Evolutionary conservation across 805 yeast genomes (phyloP).

Genomic region (Zygosaccharomyces rouxii): DNA sequence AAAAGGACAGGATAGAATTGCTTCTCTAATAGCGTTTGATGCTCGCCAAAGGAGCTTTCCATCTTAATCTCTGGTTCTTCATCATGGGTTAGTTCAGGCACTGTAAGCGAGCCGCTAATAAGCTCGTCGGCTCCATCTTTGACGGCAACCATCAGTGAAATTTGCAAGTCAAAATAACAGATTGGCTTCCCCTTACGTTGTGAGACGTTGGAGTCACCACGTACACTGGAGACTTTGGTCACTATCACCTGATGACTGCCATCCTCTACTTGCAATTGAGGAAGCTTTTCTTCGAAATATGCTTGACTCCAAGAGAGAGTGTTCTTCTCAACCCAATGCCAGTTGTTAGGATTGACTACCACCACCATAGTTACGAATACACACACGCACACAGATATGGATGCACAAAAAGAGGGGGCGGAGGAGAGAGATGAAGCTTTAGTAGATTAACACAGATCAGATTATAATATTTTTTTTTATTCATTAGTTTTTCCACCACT

Average conservation of each 20-base stretch:
- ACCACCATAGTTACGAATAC: conserved; percentile 28
- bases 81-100: conserved; percentile 75
- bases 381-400: background rate
- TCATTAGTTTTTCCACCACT: background rate
- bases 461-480: background rate
- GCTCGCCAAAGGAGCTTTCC: conserved; percentile 14
- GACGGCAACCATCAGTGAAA: conserved; percentile 46
- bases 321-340: conserved; percentile 74
- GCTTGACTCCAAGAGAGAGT: conserved; percentile 59
- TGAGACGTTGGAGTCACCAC: conserved; percentile 78
- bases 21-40: conserved; percentile 40
- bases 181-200: conserved; percentile 79
- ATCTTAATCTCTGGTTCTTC: conserved; percentile 46
- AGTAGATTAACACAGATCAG: background rate
- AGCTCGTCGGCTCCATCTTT: conserved; percentile 35
- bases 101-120: conserved; percentile 41
- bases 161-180: conserved; percentile 64
- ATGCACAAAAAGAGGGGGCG: background rate
- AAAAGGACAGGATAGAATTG: conserved; percentile 50
- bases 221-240: conserved; percentile 41
- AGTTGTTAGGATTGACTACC: conserved; percentile 72
- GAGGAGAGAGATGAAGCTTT: background rate
- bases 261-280: conserved; percentile 20
- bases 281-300: conserved; percentile 43
- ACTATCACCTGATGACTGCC: conserved; percentile 32